Evolutionary conservation across 1,139 yeast species (phyloP), one percentile per base, ranked within the genome.

Genomic region (Taphrina deformans): DNA sequence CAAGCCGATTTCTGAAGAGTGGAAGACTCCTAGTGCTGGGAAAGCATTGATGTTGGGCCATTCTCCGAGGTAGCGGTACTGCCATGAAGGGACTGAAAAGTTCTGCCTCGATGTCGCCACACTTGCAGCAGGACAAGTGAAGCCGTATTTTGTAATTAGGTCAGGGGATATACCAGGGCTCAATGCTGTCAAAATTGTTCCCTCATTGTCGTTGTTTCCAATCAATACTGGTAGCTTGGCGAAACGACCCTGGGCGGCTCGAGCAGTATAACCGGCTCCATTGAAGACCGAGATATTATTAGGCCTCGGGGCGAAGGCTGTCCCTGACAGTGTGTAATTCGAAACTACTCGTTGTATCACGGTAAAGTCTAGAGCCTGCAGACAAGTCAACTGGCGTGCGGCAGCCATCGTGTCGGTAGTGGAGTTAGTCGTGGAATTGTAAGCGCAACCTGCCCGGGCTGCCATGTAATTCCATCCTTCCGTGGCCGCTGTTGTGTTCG

Each of bases 181-280:
- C 18, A 59, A 38, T n/a, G 56, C 63, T 12, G 41, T 29, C 40
- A 59, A 41, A 41, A 59, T 59, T 16, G 56, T 21, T 9, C 63
- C 63, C 29, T 59, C 63, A 40, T 59, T 52, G 31, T 59, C 40
- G 51, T 59, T 59, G 56, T 26, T 59, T n/a, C 63, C 63, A 12
- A 59, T 44, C 40, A 59, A 29, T 12, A 59, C 63, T 9, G 63
- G 63, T 6, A 59, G 40, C 29, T 35, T 33, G 51, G 63, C 63
- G 46, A 27, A 59, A 7, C 24, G 50, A 5, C 63, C 63, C 18
- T 21, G 29, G 7, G 14, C 24, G 3, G 50, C n/a, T 12, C 40
- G 23, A 1, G 18, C 16, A 7, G 48, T 35, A 29, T 59, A 59
- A 12, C 29, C 51, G 4, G 56, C 27, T 27, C 45, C 50, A 16